Evolutionary conservation across 1,284 basidiomycete species (phyloP).

Genomic region (Ganoderma sinense): DNA sequence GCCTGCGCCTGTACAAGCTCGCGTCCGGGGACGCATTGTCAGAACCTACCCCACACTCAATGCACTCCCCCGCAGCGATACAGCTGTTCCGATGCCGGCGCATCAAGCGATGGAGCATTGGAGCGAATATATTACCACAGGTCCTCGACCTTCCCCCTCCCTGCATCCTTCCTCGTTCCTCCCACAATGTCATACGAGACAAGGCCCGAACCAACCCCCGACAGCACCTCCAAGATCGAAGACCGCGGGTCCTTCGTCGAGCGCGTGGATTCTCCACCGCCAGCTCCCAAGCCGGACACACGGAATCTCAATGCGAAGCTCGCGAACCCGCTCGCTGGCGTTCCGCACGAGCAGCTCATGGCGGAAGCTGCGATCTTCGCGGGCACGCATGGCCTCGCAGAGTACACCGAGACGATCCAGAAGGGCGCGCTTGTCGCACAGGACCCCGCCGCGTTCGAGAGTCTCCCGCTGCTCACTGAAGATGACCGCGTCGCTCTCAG

Average conservation of each 20-base stretch:
- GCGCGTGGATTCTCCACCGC: constrained; percentile 35
- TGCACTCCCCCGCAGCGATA: background rate
- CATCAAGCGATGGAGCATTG: background rate
- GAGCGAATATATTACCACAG: background rate
- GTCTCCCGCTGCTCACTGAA: constrained; percentile 59
- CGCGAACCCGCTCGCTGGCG: constrained; percentile 64
- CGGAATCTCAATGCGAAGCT: constrained; percentile 48
- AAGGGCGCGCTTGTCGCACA: constrained; percentile 74
- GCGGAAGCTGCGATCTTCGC: constrained; percentile 64
- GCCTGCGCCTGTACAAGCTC: background rate
- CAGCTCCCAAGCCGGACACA: constrained; percentile 26
- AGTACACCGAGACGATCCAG: constrained; percentile 56
- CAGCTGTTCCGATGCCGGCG: background rate
- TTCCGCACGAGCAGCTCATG: constrained; percentile 63
- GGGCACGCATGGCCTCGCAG: constrained; percentile 54
- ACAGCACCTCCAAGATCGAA: background rate
- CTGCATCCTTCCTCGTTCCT: background rate
- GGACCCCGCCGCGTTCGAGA: constrained; percentile 60
- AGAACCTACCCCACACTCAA: background rate
- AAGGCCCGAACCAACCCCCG: background rate
- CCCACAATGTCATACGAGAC: background rate
- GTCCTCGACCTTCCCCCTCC: background rate
- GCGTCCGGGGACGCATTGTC: background rate
- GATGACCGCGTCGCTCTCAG: constrained; percentile 62
- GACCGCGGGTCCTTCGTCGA: constrained; percentile 30